Evolutionary conservation across 2,329 filamentous ascomycete species (phyloP), one percentile per base, ranked within the genome.

Genomic region (Trichoderma atrobrunneum): DNA sequence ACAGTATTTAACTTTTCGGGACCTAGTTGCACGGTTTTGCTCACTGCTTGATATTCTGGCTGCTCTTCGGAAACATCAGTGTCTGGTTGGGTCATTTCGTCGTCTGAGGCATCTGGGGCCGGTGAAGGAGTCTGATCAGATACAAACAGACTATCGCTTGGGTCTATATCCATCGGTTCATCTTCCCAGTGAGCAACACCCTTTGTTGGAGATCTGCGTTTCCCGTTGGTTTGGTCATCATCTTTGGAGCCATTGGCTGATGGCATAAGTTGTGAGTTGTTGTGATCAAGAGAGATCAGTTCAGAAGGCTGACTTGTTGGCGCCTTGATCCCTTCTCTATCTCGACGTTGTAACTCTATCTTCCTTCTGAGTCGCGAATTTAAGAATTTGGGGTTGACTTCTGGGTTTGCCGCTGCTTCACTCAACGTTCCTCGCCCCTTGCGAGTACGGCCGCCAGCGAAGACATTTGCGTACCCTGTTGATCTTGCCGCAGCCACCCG

Each of bases 331-430:
- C 88, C 87, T 59, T 83, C 83, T 68, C 80, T 82, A 24, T 84
- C 83, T 32, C 85, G 84, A 7, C 79, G 81, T 54, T 78, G 78
- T 36, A 86, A 80, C 72, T 85, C 80, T 3, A 85, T 81, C 24
- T 84, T 78, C 39, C 85, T 83, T 30, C 77, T 75, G 10, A 80
- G 73, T 11, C 80, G 82, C 72, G 63, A 59, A 21, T 70, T 77
- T 56, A 88, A 85, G 11, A 83, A 72, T 60, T 82, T 85, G 0
- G 82, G 81, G 1, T 78, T 74, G 73, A 81, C 86, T 2, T 75
- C 80, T 10, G 82, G 75, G 76, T 89, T 84, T 16, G 76, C 76
- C 72, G 85, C 83, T 10, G 70, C 79, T 3, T 85, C 81, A 16
- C 75, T 76, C 4, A 88, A 77, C 14, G 74, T 81, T 2, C 70